A percentile compares a stretch with the other conserved stretches of the same genome.
phyloP scores from a whole-genome alignment of 306 rosid species.

The Vicia villosa region DNA sequence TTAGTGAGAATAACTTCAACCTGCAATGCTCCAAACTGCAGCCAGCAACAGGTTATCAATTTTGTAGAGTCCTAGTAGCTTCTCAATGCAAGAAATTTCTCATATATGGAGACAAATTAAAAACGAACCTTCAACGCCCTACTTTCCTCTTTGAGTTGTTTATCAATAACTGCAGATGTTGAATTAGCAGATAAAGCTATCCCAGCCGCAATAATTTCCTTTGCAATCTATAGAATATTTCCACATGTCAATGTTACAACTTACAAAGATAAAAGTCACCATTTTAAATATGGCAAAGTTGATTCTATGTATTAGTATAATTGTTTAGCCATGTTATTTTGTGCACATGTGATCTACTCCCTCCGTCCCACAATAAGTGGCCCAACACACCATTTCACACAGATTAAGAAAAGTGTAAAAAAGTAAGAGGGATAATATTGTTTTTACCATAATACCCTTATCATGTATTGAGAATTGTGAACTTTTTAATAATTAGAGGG shows the following conservation, averaged over 20 bases:
- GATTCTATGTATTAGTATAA: neutral
- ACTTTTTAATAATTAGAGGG: no score
- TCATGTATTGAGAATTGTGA: no score
- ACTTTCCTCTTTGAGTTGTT: constrained; percentile 56
- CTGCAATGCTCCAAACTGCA: constrained; percentile 94
- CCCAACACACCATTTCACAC: no score
- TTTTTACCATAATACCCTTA: no score
- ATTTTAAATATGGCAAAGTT: constrained; percentile 21
- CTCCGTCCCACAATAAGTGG: no score
- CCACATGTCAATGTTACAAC: constrained; percentile 38
- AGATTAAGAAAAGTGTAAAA: no score
- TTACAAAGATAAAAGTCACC: constrained; percentile 16
- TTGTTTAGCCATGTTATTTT: neutral
- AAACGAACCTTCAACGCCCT: constrained; percentile 71
- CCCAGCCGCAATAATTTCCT: constrained; percentile 71
- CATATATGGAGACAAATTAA: constrained; percentile 30
- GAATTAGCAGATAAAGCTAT: constrained; percentile 63
- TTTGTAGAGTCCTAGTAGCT: constrained; percentile 24
- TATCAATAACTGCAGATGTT: constrained; percentile 44
- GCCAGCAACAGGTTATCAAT: constrained; percentile 33
- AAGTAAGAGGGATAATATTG: no score
- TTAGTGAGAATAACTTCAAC: constrained; percentile 77
- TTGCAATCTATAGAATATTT: constrained; percentile 69
- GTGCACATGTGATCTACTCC: neutral
- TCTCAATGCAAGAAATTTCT: constrained; percentile 21